Evolutionary conservation across 2,329 filamentous ascomycete species (phyloP).

Genomic region (Xylariales sp.): DNA sequence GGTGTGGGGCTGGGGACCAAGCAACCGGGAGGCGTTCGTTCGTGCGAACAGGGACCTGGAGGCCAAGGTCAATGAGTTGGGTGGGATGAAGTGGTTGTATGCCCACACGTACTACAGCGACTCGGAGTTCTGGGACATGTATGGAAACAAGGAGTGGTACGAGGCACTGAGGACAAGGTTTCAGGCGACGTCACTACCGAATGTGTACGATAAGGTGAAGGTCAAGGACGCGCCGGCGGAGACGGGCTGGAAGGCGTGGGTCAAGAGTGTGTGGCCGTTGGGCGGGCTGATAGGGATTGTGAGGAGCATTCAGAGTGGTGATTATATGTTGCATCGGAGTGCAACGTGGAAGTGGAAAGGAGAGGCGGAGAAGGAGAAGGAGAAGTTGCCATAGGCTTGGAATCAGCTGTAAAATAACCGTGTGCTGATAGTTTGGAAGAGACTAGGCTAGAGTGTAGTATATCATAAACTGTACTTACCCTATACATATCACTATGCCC

Average conservation of each 20-base stretch:
- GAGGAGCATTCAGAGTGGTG: conserved; percentile 53
- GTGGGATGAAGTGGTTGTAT: conserved; percentile 83
- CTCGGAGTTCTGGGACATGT: conserved; percentile 63
- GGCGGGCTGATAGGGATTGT: conserved; percentile 56
- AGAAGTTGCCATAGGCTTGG: conserved; percentile 15
- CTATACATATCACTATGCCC: too few species aligned
- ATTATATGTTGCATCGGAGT: conserved; percentile 48
- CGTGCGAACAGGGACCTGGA: conserved; percentile 68
- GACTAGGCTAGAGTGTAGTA: too few species aligned
- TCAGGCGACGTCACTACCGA: conserved; percentile 56
- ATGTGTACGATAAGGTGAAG: conserved; percentile 66
- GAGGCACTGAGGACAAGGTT: conserved; percentile 59
- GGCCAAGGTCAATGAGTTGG: conserved; percentile 60
- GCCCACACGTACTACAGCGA: conserved; percentile 80
- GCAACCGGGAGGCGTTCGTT: conserved; percentile 55
- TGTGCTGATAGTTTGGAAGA: not conserved
- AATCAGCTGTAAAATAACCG: not conserved
- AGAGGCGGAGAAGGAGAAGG: conserved; percentile 15
- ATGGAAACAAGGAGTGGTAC: conserved; percentile 56
- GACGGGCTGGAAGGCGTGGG: conserved; percentile 35
- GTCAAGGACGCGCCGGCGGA: conserved; percentile 44
- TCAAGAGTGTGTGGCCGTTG: conserved; percentile 49
- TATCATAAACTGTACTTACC: too few species aligned
- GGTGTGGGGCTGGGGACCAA: conserved; percentile 76
- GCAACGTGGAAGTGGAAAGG: conserved; percentile 50